Base-by-base conservation (phyloP, 2,329 filamentous ascomycete species). In the Diatrype stigma region DNA sequence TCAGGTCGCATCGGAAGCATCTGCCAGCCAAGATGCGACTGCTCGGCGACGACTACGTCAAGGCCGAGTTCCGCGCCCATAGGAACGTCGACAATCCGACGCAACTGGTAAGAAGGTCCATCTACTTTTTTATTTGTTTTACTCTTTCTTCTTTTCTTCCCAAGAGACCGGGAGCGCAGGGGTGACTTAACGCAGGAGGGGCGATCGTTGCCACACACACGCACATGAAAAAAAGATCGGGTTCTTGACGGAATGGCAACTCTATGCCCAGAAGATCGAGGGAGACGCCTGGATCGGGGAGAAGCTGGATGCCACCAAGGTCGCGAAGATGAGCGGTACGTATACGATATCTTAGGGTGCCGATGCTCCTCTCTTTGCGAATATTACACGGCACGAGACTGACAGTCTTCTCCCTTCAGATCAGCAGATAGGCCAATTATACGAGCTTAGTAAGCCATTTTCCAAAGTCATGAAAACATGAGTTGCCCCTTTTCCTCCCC, bases 211-310 rank as follows among this genome's bases (percentile, higher is more conserved):
- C 14, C 8, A 23, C 7, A 22, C n/a, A 8, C n/a, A n/a, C n/a
- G n/a, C n/a, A n/a, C n/a, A n/a, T n/a, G n/a, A 22, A 11, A 14
- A 47, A 14, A 58, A 96, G 90, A 90, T 97, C 62, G 94, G 93
- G 2, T 99, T 99, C 69, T 77, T 99, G 60, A 93, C 89, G 0
- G 92, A 97, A 70, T 99, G 93, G 93, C 94, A 99, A 70, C 74
- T 90, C 48, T 99, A 97, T 66, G 92, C 91, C 2, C 93, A 99
- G 67, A 86, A 90, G 66, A 74, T 99, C 16, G 93, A 97, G 65
- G 93, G 92, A 0, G 87, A 96, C 48, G 70, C 79, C 0, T 97
- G 94, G 94, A 78, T 81, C 53, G 93, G 87, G 1, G 89, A 90
- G 56, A 93, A 86, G 67, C 78, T 97, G 67, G 93, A 97, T 57